These are phyloP conservation scores for Dothiorella sarmentorum DNA, from an alignment of 2,329 filamentous ascomycete species.

Conservation along the genomic window DNA sequence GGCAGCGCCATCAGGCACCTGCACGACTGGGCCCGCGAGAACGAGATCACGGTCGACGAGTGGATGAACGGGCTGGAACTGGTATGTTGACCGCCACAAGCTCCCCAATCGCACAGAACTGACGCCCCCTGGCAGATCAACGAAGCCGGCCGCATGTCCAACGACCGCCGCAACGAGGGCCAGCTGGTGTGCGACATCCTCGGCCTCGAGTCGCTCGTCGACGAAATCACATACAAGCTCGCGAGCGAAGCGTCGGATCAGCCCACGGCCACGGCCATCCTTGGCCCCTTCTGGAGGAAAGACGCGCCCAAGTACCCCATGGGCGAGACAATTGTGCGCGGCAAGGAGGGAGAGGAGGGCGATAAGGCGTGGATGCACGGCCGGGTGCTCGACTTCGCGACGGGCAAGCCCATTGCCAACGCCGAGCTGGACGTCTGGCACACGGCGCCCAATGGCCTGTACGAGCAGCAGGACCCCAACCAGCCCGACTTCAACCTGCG, in stretches of 20 bases:
- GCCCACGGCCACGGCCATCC: slow-evolving; percentile 71
- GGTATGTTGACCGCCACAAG: slow-evolving; percentile 34
- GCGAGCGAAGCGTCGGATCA: slow-evolving; percentile 48
- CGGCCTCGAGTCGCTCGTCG: slow-evolving; percentile 61
- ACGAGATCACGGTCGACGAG: slow-evolving; percentile 72
- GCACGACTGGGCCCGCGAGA: slow-evolving; percentile 74
- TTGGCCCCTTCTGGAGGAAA: slow-evolving; percentile 80
- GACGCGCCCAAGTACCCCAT: slow-evolving; percentile 68
- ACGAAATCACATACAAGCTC: slow-evolving; percentile 73
- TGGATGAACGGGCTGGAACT: slow-evolving; percentile 74
- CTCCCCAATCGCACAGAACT: not conserved
- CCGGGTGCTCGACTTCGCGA: slow-evolving; percentile 54
- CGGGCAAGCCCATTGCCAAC: slow-evolving; percentile 61
- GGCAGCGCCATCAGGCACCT: slow-evolving; percentile 65
- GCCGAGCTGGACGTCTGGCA: slow-evolving; percentile 77
- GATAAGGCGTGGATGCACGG: slow-evolving; percentile 65
- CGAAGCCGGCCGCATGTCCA: slow-evolving; percentile 60
- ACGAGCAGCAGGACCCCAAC: slow-evolving; percentile 68
- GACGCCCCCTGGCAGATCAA: slow-evolving; percentile 48
- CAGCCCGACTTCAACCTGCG: slow-evolving; percentile 72
- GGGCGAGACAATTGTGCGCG: slow-evolving; percentile 61
- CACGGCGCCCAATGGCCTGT: slow-evolving; percentile 65
- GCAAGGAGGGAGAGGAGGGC: slow-evolving; percentile 43
- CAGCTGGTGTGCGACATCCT: slow-evolving; percentile 59
- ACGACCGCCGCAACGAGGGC: slow-evolving; percentile 60